Conservation (phyloP, 129 eudicot species). For the Centrapalus pauciflorus region DNA sequence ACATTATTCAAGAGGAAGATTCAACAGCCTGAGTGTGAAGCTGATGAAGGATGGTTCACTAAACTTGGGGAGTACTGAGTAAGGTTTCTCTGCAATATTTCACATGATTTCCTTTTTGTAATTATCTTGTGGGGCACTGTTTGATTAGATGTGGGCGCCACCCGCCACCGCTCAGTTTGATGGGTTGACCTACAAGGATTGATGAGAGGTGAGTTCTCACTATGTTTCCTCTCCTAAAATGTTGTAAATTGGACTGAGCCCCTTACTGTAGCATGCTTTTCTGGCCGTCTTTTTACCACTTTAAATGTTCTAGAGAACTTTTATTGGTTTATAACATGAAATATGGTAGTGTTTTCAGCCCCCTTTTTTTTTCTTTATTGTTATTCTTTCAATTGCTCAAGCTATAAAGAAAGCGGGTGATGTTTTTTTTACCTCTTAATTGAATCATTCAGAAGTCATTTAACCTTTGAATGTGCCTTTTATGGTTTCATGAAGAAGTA, state of each 20-base stretch:
- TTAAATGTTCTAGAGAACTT: conserved; percentile 8
- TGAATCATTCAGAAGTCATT: no score
- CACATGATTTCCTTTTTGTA: no score
- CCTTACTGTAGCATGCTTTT: conserved; percentile 8
- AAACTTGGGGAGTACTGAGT: conserved; percentile 53
- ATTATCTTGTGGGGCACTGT: conserved; percentile 39
- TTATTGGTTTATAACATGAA: conserved; percentile 13
- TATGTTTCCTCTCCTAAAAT: conserved; percentile 4
- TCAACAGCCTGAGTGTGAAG: conserved; percentile 69
- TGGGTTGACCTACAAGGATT: neutral
- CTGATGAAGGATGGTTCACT: conserved; percentile 77
- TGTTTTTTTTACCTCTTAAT: no score
- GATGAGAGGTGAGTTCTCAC: conserved; percentile 3
- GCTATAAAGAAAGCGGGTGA: no score
- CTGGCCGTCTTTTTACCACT: neutral
- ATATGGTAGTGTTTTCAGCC: neutral
- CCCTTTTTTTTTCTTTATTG: no score
- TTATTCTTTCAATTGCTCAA: no score
- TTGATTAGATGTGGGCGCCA: no score
- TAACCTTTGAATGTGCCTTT: no score
- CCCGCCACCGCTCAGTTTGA: neutral
- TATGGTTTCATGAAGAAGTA: no score
- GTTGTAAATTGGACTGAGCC: conserved; percentile 26
- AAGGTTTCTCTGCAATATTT: conserved; percentile 13
- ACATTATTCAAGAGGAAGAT: conserved; percentile 73